A percentile compares a stretch with the other conserved stretches of the same genome.
phyloP scores from a whole-genome alignment of 208 protist genomes.

The Angomonas ambiguus region DNA sequence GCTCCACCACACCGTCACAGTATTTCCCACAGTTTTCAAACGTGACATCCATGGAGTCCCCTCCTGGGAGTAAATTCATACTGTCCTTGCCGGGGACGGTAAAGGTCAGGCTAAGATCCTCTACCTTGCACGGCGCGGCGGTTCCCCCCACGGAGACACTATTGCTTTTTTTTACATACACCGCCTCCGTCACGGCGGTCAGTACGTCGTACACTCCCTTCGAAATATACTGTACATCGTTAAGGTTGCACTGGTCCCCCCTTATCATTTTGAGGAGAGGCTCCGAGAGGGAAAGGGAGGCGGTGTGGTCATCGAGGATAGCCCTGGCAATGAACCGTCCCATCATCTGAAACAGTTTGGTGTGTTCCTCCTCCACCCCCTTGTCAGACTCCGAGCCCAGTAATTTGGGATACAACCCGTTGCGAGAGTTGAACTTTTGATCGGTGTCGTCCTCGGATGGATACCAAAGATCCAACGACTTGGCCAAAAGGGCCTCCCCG shows the following conservation, averaged over 20 bases:
- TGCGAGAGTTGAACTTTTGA: conserved; percentile 35
- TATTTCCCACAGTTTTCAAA: conserved; percentile 58
- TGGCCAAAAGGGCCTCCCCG: conserved; percentile 53
- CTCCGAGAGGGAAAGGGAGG: conserved; percentile 64
- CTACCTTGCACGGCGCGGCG: conserved; percentile 28
- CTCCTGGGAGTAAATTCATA: conserved; percentile 44
- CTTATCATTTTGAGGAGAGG: conserved; percentile 70
- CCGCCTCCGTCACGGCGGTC: conserved; percentile 32
- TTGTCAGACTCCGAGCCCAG: neutral
- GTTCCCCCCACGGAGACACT: conserved; percentile 30
- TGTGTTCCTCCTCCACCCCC: conserved; percentile 19
- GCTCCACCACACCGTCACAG: conserved; percentile 56
- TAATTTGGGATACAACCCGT: conserved; percentile 43
- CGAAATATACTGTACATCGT: conserved; percentile 66
- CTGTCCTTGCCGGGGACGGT: conserved; percentile 63
- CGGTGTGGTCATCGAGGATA: conserved; percentile 72
- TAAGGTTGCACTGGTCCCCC: conserved; percentile 54
- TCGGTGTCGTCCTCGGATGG: conserved; percentile 28
- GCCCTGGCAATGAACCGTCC: conserved; percentile 77
- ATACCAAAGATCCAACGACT: conserved; percentile 56
- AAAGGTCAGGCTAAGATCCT: conserved; percentile 72
- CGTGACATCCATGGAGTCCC: conserved; percentile 41
- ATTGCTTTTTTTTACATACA: neutral
- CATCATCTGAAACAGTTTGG: conserved; percentile 47
- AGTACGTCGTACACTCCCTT: conserved; percentile 46